Conservation (phyloP, 2,329 filamentous ascomycete genomes). For the Microcyclospora tardicrescens region DNA sequence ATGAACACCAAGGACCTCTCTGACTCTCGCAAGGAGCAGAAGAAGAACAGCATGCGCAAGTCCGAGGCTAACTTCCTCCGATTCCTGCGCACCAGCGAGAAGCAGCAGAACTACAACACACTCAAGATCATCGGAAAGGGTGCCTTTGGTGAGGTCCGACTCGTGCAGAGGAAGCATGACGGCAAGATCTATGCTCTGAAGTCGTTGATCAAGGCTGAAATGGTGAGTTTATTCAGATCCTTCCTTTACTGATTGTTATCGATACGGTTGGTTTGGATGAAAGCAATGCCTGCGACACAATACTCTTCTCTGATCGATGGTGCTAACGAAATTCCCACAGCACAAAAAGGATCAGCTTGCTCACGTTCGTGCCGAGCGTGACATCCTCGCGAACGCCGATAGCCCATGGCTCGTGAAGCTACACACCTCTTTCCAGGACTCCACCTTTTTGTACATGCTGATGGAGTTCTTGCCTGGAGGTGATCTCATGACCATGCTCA, state of each 20-base stretch:
- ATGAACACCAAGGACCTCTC: constrained; percentile 64
- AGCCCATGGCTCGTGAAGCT: constrained; percentile 99
- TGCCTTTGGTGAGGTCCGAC: constrained; percentile 94
- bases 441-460: constrained; percentile 92
- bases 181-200: constrained; percentile 98
- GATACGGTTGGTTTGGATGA: neutral
- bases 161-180: constrained; percentile 91
- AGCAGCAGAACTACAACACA: constrained; percentile 86
- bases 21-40: constrained; percentile 65
- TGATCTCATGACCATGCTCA: constrained; percentile 99
- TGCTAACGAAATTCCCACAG: constrained; percentile 20
- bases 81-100: constrained; percentile 85
- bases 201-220: constrained; percentile 95
- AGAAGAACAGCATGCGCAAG: constrained; percentile 71
- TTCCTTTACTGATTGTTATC: neutral
- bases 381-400: constrained; percentile 97
- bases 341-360: constrained; percentile 98
- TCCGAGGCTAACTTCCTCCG: constrained; percentile 88
- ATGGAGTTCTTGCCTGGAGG: constrained; percentile 99
- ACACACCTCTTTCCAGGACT: constrained; percentile 94
- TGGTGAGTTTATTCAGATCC: constrained; percentile 37
- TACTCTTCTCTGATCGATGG: neutral
- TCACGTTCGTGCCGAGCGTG: constrained; percentile 92
- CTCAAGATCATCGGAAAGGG: constrained; percentile 98
- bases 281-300: neutral